Evolutionary conservation across 2,329 filamentous ascomycete species (phyloP).

Genomic region (Aaosphaeria pasadenensis): DNA sequence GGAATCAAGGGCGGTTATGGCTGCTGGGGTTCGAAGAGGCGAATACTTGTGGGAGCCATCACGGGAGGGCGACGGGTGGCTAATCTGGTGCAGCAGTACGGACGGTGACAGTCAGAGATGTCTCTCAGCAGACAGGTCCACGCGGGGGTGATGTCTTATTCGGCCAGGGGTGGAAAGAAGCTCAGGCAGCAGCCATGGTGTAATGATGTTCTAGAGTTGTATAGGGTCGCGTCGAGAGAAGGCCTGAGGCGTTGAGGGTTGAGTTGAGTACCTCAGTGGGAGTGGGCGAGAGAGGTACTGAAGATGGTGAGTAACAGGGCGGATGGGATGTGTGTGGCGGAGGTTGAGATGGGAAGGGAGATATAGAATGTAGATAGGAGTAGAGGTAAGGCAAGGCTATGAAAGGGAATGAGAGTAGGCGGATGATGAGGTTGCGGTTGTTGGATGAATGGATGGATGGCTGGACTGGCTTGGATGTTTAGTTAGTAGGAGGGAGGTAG

Average conservation of each 20-base stretch:
- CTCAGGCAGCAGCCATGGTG: conserved; percentile 38
- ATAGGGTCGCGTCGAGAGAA: conserved; percentile 10
- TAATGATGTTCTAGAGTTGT: conserved; percentile 8
- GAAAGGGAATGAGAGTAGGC: background rate
- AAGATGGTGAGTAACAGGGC: too few relatives aligned
- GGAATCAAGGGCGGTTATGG: conserved; percentile 20
- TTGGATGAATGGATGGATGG: conserved; percentile 18
- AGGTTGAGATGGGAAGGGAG: conserved; percentile 9
- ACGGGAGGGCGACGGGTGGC: conserved; percentile 24
- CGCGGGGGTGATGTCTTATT: conserved; percentile 14
- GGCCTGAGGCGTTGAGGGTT: conserved; percentile 25
- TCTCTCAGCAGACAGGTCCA: conserved; percentile 29
- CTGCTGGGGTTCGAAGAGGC: conserved; percentile 30
- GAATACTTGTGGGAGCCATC: conserved; percentile 36
- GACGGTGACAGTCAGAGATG: conserved; percentile 17
- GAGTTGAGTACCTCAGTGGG: conserved; percentile 26
- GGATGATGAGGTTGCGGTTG: conserved; percentile 6
- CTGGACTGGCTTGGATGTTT: too few relatives aligned
- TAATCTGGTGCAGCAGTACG: conserved; percentile 15
- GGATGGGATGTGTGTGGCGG: conserved; percentile 1
- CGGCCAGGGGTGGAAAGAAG: conserved; percentile 7
- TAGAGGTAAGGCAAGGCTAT: background rate
- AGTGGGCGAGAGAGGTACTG: background rate
- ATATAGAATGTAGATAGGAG: conserved; percentile 2
- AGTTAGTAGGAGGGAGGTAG: conserved; percentile 15